Evolutionary conservation across 176 grass and related monocot species (phyloP), one percentile per base, ranked within the genome.

Genomic region (Thinopyrum elongatum): DNA sequence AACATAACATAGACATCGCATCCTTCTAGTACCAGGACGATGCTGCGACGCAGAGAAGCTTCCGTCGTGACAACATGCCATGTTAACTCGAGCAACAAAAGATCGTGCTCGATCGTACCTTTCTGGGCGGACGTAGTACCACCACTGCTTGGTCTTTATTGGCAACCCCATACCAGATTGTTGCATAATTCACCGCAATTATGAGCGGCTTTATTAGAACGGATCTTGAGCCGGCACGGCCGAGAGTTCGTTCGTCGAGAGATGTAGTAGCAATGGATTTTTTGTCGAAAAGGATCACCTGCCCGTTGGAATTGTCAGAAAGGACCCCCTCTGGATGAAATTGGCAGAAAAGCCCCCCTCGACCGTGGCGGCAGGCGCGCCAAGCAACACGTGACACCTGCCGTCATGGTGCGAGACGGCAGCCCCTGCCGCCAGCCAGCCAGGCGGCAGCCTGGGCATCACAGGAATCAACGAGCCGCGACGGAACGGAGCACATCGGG

Each of bases 191-290:
- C 9, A 30, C 13, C 13, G 30, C 79, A 90, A 65, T 65, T 77
- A 86, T 86, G 78, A 27, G 17, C 23, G 47, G 15, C 39, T 90
- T 77, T 23, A 51, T 51, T 1, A 19, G 21, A 77, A 35, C 36
- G 29, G 84, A 86, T 86, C 79, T 82, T 69, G 79, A 89, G 81
- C 67, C 16, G 4, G 47, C 15, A 51, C 47, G 55, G 0, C 31
- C 26, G 25, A 17, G 67, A 4, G 31, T 27, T 12, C 12, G 38
- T 36, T 85, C 88, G 68, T 4, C 62, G 1, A 73, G 39, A 31
- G 2, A 39, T 6, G 71, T 47, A 35, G 58, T 27, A 76, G 41
- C 41, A 42, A 42, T n/a, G n/a, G n/a, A n/a, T n/a, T n/a, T n/a
- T n/a, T n/a, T n/a, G n/a, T n/a, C n/a, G n/a, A n/a, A n/a, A n/a